Evolutionary conservation across 148 eudicot genomes (phyloP), one percentile per base, ranked within the genome.

Genomic region (Silene latifolia): DNA sequence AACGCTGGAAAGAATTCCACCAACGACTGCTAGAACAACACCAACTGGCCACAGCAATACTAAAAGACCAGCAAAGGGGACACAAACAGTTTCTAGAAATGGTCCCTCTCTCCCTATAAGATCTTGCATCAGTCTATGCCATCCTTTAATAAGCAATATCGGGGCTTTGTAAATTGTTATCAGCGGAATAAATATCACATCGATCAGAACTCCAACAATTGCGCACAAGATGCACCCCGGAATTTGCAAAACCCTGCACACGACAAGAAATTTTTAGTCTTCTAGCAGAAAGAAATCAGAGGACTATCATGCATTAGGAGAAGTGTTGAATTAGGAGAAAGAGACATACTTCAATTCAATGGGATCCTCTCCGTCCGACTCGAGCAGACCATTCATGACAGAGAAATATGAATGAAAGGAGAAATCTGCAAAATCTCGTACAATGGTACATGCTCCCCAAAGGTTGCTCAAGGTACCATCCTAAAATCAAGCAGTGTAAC

Each of bases 41-140:
- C 72, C 83, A 59, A 58, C 18, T 64, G 83, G 83, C 83, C 83
- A 80, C 68, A 80, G 56, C 25, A 80, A 47, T 15, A 80, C 69
- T 9, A 76, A 62, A 71, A 80, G 79, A 14, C 79, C 83, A 0
- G 83, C 79, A 76, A 80, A 80, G 39, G 83, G 83, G 53, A 80
- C 83, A 47, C 83, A 80, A 46, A 80, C 79, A 46, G 76, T 80
- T 80, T 80, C 83, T 65, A 80, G 83, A 47, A 80, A 80, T 48
- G 83, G 83, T 59, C 83, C 83, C 73, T 80, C 83, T 48, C 83
- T 80, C 46, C 83, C 83, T 39, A 80, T 74, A 58, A 80, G 79
- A 66, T 80, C 83, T 14, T 80, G 69, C 6, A 72, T 24, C 54
- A 80, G 58, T 4, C 83, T 76, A 58, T 76, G 68, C 83, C 83